Conservation (phyloP, 345 rosid species). For the Euphorbia lathyris region DNA sequence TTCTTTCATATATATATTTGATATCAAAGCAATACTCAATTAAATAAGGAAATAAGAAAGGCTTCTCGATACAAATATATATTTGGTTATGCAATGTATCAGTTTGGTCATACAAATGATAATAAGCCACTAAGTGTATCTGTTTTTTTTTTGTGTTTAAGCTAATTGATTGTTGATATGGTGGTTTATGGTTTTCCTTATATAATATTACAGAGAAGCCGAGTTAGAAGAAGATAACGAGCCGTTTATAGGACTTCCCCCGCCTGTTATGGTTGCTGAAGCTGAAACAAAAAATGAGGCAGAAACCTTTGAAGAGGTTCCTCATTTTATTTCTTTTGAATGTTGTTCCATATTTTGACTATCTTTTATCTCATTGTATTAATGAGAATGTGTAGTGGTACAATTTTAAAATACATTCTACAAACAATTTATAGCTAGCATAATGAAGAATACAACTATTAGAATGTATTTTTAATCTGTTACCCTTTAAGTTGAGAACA, state of each 20-base stretch:
- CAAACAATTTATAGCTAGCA: background rate
- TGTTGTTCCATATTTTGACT: conserved; percentile 8
- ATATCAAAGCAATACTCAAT: no score
- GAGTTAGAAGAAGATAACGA: conserved; percentile 81
- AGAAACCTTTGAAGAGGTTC: conserved; percentile 92
- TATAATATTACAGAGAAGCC: conserved; percentile 54
- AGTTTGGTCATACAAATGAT: background rate
- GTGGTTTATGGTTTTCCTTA: conserved; percentile 1
- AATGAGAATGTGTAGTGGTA: background rate
- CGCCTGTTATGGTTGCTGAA: conserved; percentile 88
- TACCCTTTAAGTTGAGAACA: no score
- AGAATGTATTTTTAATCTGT: no score
- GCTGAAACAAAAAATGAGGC: conserved; percentile 88
- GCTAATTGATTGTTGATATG: conserved; percentile 3
- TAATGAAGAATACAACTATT: no score
- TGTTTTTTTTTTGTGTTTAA: conserved; percentile 4
- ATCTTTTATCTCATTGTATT: background rate
- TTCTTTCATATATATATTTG: no score
- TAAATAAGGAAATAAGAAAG: no score
- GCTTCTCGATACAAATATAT: no score
- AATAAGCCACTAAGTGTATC: background rate
- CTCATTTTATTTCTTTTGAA: conserved; percentile 10
- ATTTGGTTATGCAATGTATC: background rate
- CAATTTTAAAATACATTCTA: background rate
- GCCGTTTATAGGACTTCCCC: conserved; percentile 82